A percentile compares a stretch with the other conserved stretches of the same genome.
phyloP scores from a whole-genome alignment of 73 alveolate species.

The Durusdinium trenchii region DNA sequence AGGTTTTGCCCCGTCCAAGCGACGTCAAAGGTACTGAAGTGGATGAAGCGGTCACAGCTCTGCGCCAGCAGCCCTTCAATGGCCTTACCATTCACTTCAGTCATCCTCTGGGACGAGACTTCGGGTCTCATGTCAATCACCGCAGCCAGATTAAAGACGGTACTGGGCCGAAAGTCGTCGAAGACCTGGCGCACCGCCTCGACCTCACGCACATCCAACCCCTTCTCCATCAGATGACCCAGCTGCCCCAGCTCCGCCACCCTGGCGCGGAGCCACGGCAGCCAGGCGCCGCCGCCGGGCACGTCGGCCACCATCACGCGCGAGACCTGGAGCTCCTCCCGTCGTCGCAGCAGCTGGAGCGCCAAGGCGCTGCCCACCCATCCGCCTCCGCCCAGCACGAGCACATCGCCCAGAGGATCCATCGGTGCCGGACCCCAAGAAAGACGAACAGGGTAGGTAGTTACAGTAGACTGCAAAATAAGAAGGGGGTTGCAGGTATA shows the following conservation, averaged over 20 bases:
- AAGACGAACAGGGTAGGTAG: no score
- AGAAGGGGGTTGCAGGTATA: no score
- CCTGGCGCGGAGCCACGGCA: neutral
- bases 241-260: neutral
- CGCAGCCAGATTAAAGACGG: slow-evolving; percentile 67
- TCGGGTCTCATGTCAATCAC: slow-evolving; percentile 78
- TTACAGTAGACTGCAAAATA: no score
- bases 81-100: slow-evolving; percentile 10
- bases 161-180: neutral
- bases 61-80: neutral
- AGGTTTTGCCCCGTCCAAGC: slow-evolving; percentile 33
- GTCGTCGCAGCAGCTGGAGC: slow-evolving; percentile 41
- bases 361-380: slow-evolving; percentile 71
- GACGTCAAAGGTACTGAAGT: slow-evolving; percentile 81
- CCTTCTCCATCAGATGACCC: neutral
- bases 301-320: slow-evolving; percentile 34
- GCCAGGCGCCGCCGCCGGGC: neutral
- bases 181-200: neutral
- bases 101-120: neutral
- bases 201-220: slow-evolving; percentile 9
- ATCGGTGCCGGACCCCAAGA: no score
- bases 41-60: slow-evolving; percentile 32
- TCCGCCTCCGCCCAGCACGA: no score
- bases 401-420: no score
- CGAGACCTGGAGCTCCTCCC: slow-evolving; percentile 39